A percentile compares a stretch with the other conserved stretches of the same genome.
phyloP scores from a whole-genome alignment of 2,329 filamentous ascomycete genomes.

The Pseudocercospora fuligena region DNA sequence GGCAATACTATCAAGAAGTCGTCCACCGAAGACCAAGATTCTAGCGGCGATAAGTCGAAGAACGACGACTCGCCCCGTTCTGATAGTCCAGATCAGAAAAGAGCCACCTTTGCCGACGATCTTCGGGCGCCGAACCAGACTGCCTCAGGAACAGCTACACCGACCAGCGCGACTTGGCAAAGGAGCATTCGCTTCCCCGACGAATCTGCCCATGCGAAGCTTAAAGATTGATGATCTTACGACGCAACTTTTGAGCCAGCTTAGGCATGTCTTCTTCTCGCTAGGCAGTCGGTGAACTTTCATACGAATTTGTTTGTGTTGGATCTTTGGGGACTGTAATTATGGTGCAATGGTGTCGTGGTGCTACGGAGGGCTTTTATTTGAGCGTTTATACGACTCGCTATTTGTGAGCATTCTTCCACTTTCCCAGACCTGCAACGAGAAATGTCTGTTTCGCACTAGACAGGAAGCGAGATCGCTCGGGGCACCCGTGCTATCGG shows the following conservation, averaged over 20 bases:
- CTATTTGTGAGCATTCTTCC: neutral
- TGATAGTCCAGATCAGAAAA: neutral
- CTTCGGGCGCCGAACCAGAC: neutral
- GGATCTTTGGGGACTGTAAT: neutral
- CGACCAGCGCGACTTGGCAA: slow-evolving; percentile 26
- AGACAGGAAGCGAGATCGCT: neutral
- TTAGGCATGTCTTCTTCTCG: neutral
- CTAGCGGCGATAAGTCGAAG: neutral
- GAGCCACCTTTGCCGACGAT: neutral
- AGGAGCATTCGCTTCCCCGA: slow-evolving; percentile 41
- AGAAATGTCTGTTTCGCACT: neutral
- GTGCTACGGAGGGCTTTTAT: neutral
- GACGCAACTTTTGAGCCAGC: neutral
- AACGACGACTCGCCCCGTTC: neutral
- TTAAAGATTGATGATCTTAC: neutral
- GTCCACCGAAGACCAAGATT: neutral
- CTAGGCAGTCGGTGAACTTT: neutral
- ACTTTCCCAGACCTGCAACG: neutral
- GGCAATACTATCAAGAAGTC: slow-evolving; percentile 26
- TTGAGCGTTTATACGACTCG: neutral
- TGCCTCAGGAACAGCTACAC: slow-evolving; percentile 19
- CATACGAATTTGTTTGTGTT: neutral
- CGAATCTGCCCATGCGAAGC: slow-evolving; percentile 22
- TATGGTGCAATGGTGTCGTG: neutral
- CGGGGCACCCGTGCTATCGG: neutral